Evolutionary conservation across 2,329 filamentous ascomycete genomes (phyloP), one percentile per base, ranked within the genome.

Genomic region (Stemphylium vesicarium): DNA sequence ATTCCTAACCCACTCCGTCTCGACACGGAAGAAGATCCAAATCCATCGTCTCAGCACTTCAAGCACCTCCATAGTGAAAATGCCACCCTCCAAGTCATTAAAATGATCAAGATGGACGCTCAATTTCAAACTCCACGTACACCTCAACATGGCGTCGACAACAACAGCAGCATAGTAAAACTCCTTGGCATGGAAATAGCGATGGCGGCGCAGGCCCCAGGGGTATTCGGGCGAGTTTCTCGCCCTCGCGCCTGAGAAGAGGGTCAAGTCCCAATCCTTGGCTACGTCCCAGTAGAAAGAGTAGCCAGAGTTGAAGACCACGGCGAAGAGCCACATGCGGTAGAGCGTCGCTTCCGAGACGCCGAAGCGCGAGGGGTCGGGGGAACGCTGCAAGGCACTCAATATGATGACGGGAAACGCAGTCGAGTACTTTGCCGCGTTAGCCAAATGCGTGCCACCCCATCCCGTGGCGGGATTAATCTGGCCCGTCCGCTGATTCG

Each of bases 221-320:
- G 91, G 85, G 65, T 93, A 84, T 22, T 89, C 85, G 1, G 83
- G 82, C 10, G 83, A 81, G 61, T 81, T 81, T 59, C 88, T 85
- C 58, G 85, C 81, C 33, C 77, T 77, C 12, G 79, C 73, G 1
- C 81, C 74, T 2, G 88, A 85, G 70, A 98, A 90, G 12, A 98
- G 82, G 0, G 89, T 91, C 59, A 99, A 82, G 71, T 98, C 95
- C 95, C 95, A 99, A 80, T 99, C 95, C 79, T 93, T 95, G 50
- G 91, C 84, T 26, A 98, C 87, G 69, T 99, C 95, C 95, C 95
- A 99, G 81, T 95, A 99, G 80, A 98, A 98, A n/a, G 90, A 92
- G 78, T 96, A 99, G 39, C 90, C 81, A 12, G 91, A 96, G 75
- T 99, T 97, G 66, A 95, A 71, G 31, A 92, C 79, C 26, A 91